Conservation (phyloP, 106 monocot species). For the Phalaenopsis equestris region DNA sequence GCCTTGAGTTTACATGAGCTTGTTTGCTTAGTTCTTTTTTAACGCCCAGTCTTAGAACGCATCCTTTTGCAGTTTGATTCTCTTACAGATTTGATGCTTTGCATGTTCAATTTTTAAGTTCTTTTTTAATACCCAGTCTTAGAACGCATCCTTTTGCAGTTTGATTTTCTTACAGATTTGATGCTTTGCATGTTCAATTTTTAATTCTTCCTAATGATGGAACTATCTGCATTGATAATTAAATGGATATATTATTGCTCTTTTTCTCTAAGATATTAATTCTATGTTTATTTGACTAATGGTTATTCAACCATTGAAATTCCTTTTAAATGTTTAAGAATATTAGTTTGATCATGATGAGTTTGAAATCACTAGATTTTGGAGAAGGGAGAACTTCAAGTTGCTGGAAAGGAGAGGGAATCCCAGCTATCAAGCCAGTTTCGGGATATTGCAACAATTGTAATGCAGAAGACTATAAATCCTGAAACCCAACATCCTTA, state of each 20-base stretch:
- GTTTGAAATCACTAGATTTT: conserved; percentile 47
- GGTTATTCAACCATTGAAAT: background rate
- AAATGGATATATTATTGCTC: background rate
- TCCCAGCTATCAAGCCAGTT: conserved; percentile 75
- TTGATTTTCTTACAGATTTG: conserved; percentile 1
- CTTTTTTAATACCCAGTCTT: background rate
- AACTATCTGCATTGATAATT: background rate
- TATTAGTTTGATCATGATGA: background rate
- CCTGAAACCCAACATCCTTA: conserved; percentile 90
- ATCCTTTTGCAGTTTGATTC: background rate
- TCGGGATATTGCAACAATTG: conserved; percentile 91
- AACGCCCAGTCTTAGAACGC: background rate
- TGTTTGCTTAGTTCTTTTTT: background rate
- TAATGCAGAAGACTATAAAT: conserved; percentile 95
- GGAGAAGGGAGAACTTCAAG: conserved; percentile 91
- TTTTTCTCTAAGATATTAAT: background rate
- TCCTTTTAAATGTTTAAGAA: background rate
- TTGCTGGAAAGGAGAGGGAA: conserved; percentile 97
- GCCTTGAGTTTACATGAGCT: background rate
- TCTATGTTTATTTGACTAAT: background rate
- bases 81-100: background rate
- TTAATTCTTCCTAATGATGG: background rate
- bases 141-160: background rate
- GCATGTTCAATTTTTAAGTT: background rate
- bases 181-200: background rate